Percentiles rank a stretch among this genome's conserved stretches.
Conservation (phyloP, 345 rosid genomes). For the Cardamine resedifolia region DNA sequence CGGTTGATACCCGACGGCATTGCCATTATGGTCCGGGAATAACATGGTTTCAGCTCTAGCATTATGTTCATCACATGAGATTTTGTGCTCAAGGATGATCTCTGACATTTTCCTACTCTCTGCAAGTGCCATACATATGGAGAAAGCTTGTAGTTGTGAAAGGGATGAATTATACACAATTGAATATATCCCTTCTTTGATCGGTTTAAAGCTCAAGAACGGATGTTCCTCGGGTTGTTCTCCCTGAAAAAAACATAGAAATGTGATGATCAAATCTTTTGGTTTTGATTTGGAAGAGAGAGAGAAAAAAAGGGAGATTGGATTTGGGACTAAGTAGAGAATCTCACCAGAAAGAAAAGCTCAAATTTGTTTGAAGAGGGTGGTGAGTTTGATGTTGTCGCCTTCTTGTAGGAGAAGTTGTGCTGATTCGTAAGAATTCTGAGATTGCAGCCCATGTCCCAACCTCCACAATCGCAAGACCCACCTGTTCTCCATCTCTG, state of each 20-base stretch:
- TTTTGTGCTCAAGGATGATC: slow-evolving; percentile 33
- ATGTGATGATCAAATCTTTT: slow-evolving; percentile 1
- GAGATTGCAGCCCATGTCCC: slow-evolving; percentile 90
- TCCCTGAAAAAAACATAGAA: slow-evolving; percentile 49
- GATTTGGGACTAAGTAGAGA: slow-evolving; percentile 9
- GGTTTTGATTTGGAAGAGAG: slow-evolving; percentile 8
- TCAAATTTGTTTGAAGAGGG: slow-evolving; percentile 46
- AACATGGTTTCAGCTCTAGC: slow-evolving; percentile 22
- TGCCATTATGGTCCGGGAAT: slow-evolving; percentile 24
- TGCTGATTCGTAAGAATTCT: slow-evolving; percentile 53
- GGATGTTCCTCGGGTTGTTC: slow-evolving; percentile 53
- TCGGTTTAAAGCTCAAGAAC: slow-evolving; percentile 55
- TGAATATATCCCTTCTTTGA: slow-evolving; percentile 78
- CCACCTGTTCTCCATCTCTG: slow-evolving; percentile 95
- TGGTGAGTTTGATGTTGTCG: slow-evolving; percentile 40
- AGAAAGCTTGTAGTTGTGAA: slow-evolving; percentile 69
- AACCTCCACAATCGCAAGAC: slow-evolving; percentile 96
- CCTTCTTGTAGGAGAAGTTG: slow-evolving; percentile 37
- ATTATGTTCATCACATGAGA: slow-evolving; percentile 38
- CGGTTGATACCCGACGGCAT: slow-evolving; percentile 44
- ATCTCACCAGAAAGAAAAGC: slow-evolving; percentile 58
- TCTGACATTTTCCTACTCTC: slow-evolving; percentile 56
- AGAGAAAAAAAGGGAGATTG: neutral
- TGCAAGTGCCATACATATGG: slow-evolving; percentile 69
- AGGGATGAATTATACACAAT: slow-evolving; percentile 66